These are phyloP conservation scores for Chlamydomonas incerta DNA, from an alignment of 139 green algal genomes.

Conservation along the genomic window DNA sequence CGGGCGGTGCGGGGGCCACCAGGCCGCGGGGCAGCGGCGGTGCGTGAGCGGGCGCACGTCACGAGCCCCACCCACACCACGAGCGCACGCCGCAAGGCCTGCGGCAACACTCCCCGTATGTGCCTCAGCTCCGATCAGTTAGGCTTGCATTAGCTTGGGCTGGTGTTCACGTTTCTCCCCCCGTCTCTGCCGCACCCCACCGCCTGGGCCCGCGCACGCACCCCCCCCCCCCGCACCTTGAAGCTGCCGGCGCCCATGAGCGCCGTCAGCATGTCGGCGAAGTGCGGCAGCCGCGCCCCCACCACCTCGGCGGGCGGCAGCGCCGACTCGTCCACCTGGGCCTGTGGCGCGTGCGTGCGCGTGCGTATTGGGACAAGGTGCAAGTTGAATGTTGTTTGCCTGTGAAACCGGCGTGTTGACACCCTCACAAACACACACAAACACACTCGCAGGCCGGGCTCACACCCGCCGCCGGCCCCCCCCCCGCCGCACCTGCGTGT, in stretches of 20 bases:
- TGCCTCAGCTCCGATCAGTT: too few relatives aligned
- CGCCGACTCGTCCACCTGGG: conserved; percentile 21
- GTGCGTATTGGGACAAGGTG: not conserved
- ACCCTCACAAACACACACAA: not conserved
- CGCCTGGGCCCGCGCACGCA: too few relatives aligned
- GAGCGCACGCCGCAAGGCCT: not conserved
- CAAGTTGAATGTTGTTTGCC: not conserved
- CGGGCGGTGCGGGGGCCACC: too few relatives aligned
- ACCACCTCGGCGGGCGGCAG: not conserved
- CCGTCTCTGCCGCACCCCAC: too few relatives aligned
- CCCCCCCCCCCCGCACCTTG: not conserved
- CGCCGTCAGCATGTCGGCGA: conserved; percentile 5
- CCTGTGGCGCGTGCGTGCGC: not conserved
- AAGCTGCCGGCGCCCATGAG: conserved; percentile 2
- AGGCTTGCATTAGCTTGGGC: too few relatives aligned
- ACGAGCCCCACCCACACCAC: too few relatives aligned
- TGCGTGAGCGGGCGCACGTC: too few relatives aligned
- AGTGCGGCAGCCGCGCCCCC: conserved; percentile 25
- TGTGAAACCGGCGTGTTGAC: not conserved
- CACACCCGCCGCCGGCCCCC: too few relatives aligned
- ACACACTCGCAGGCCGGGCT: not conserved
- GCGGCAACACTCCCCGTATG: too few relatives aligned
- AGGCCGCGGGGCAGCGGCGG: too few relatives aligned
- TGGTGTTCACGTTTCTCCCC: not conserved
- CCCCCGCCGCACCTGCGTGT: conserved; percentile 5